Conservation (phyloP, 345 rosid genomes). For the Crucihimalaya himalaica region DNA sequence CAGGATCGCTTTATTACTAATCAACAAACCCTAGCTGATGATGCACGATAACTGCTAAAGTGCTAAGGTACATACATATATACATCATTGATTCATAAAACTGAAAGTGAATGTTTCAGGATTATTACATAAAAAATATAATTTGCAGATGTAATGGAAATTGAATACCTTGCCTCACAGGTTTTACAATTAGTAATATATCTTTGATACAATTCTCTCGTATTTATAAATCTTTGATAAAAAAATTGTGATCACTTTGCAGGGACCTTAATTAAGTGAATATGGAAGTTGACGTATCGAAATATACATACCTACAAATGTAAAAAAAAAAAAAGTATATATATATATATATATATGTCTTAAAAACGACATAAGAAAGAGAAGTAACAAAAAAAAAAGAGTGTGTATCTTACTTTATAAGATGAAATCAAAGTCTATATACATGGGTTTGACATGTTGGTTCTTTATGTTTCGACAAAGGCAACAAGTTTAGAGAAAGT, state of each 20-base stretch:
- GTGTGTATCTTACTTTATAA: not conserved
- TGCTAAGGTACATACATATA: slow-evolving; percentile 24
- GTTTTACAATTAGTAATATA: not conserved
- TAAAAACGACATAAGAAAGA: not conserved
- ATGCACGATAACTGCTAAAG: slow-evolving; percentile 4
- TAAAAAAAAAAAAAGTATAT: not conserved
- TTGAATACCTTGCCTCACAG: not conserved
- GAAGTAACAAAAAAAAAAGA: not conserved
- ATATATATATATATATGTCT: not conserved
- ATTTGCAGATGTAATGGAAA: not conserved
- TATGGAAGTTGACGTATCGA: slow-evolving; percentile 9
- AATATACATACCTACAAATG: not conserved
- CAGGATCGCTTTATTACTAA: slow-evolving; percentile 66
- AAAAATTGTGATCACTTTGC: slow-evolving; percentile 21
- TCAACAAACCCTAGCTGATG: slow-evolving; percentile 2
- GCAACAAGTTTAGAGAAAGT: slow-evolving; percentile 20
- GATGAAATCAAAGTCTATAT: slow-evolving; percentile 1
- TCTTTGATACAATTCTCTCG: not conserved
- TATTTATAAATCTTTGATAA: too few relatives aligned
- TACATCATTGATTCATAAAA: not conserved
- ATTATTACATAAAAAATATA: not conserved
- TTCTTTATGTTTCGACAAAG: slow-evolving; percentile 23
- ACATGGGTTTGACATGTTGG: slow-evolving; percentile 18
- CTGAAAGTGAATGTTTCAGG: not conserved
- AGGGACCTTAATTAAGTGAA: slow-evolving; percentile 23